A percentile compares a stretch with the other conserved stretches of the same genome.
phyloP scores from a whole-genome alignment of 2,329 filamentous ascomycete species.

The Penicillium sp. region DNA sequence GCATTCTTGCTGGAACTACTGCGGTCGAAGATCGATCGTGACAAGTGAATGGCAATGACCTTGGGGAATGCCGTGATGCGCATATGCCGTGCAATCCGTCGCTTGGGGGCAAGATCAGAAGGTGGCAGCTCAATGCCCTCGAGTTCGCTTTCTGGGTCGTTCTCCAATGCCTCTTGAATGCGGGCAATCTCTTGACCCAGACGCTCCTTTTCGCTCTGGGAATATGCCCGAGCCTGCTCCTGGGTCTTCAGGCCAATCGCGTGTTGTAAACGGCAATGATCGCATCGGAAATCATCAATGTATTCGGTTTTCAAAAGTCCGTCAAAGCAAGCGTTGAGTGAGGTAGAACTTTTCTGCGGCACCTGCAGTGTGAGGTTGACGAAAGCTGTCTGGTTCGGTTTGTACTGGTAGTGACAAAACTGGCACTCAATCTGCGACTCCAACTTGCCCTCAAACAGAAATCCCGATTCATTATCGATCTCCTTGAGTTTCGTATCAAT shows the following conservation, averaged over 20 bases:
- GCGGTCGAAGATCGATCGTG: conserved; percentile 84
- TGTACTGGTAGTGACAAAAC: conserved; percentile 86
- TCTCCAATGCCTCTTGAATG: conserved; percentile 70
- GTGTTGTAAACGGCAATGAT: conserved; percentile 84
- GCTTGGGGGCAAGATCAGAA: conserved; percentile 71
- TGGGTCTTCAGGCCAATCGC: conserved; percentile 65
- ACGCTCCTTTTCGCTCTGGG: conserved; percentile 52
- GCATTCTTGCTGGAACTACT: conserved; percentile 86
- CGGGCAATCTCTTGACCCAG: conserved; percentile 63
- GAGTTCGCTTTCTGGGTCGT: conserved; percentile 76
- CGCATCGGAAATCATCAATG: conserved; percentile 96
- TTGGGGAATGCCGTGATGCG: conserved; percentile 86
- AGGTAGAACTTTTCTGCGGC: conserved; percentile 77
- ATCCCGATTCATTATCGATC: conserved; percentile 55
- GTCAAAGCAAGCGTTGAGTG: conserved; percentile 86
- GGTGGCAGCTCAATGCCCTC: conserved; percentile 74
- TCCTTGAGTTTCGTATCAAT: conserved; percentile 40
- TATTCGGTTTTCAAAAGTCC: conserved; percentile 91
- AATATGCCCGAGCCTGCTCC: conserved; percentile 58
- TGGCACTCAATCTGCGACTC: conserved; percentile 96
- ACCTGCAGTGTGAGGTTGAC: conserved; percentile 91
- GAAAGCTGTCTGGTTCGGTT: conserved; percentile 78
- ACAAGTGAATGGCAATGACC: conserved; percentile 87
- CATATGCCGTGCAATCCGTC: conserved; percentile 83
- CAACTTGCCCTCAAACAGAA: conserved; percentile 87